Evolutionary conservation across 169 alveolate genomes (phyloP), one percentile per base, ranked within the genome.

Genomic region (Cyclospora cayetanensis): DNA sequence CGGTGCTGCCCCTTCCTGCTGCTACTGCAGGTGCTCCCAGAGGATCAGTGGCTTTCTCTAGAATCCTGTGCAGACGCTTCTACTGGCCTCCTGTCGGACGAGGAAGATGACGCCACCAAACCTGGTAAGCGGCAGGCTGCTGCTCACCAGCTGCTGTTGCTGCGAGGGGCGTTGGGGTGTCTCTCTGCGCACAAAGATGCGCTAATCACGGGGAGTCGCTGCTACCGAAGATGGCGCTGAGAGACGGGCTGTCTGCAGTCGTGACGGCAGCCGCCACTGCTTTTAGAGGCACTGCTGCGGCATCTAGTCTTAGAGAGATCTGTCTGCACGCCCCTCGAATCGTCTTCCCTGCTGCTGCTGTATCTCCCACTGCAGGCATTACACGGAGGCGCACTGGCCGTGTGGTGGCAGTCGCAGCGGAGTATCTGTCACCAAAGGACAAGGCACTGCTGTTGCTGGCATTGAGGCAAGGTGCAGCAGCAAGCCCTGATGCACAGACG

Each of bases 1-100:
- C 25, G 70, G 35, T 55, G 70, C 70, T 55, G 70, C 70, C 25
- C 2, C 70, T 55, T 55, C 35, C 70, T 55, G 70, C 70, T 55
- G 70, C 70, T 55, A 31, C 70, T 55, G 70, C 70, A 55, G 70
- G 35, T 55, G 70, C 70, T 55, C 2, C 70, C 70, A n/a, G 35
- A 25, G 4, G 70, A 55, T 9, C 27, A 55, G 70, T 55, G 70
- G 70, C 35, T 55, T 25, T 31, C 70, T 55, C 70, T 55, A 11
- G 25, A 11, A 3, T 4, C 25, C 12, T 25, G 25, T 3, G 70
- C 20, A 55, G 70, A 55, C 4, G 12, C 9, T 50, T 50, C n/a
- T 50, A 9, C n/a, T n/a, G n/a, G n/a, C n/a, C n/a, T n/a, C n/a
- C n/a, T n/a, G n/a, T n/a, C n/a, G n/a, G n/a, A n/a, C n/a, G n/a